phyloP scores from a whole-genome alignment of 768 basidiomycete species.

The Russula earlei region DNA sequence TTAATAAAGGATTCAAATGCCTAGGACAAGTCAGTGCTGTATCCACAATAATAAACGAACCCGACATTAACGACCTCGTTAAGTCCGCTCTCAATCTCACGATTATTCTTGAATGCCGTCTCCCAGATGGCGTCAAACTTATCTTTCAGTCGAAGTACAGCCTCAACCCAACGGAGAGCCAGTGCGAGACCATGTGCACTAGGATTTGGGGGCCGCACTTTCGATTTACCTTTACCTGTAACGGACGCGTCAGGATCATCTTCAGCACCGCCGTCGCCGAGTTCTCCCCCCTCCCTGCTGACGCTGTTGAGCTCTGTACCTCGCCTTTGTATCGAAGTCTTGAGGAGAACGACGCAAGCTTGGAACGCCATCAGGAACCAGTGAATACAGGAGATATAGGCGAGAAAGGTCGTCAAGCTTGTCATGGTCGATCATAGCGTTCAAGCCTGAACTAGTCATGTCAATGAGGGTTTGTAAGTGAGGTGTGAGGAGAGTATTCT shows the following conservation, averaged over 20 bases:
- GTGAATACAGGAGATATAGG: constrained; percentile 65
- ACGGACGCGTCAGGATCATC: constrained; percentile 28
- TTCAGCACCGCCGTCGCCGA: constrained; percentile 27
- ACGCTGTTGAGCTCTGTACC: constrained; percentile 73
- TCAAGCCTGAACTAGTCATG: constrained; percentile 77
- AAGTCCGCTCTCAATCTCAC: constrained; percentile 67
- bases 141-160: constrained; percentile 85
- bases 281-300: constrained; percentile 29
- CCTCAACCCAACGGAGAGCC: constrained; percentile 90
- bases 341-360: constrained; percentile 57
- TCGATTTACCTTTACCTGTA: constrained; percentile 48
- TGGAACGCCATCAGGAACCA: constrained; percentile 57
- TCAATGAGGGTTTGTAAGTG: constrained; percentile 68
- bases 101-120: constrained; percentile 60
- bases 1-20: constrained; percentile 92
- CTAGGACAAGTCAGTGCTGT: constrained; percentile 32
- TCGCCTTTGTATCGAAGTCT: constrained; percentile 59
- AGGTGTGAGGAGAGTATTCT: constrained; percentile 64
- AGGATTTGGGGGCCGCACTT: constrained; percentile 30
- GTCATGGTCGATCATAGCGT: constrained; percentile 77
- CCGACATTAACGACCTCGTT: constrained; percentile 53
- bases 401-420: constrained; percentile 68
- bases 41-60: neutral
- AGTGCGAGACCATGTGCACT: constrained; percentile 40
- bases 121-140: constrained; percentile 74